Evolutionary conservation across 768 basidiomycete species (phyloP).

Genomic region (Mycena olivaceomarginata): DNA sequence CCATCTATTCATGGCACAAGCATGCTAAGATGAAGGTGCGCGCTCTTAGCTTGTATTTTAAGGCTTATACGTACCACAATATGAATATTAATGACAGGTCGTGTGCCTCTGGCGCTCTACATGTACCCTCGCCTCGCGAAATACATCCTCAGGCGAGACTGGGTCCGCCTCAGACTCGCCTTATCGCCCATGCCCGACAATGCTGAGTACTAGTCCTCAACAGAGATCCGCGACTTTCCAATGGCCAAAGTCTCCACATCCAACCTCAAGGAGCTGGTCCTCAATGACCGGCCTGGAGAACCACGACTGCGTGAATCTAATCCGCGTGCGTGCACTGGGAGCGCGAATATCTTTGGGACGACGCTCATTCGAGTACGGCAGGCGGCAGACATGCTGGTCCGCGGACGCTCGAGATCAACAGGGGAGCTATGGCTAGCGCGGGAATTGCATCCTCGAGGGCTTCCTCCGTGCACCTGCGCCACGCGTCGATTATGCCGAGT

Average conservation of each 20-base stretch:
- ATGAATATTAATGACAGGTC: conserved; percentile 65
- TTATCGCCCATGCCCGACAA: conserved; percentile 11
- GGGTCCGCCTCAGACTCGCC: conserved; percentile 61
- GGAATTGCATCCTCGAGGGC: conserved; percentile 67
- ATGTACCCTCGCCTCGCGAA: conserved; percentile 72
- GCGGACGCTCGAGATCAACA: conserved; percentile 82
- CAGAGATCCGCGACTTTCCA: conserved; percentile 87
- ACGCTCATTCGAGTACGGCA: conserved; percentile 73
- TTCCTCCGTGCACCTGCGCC: conserved; percentile 69
- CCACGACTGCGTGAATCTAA: conserved; percentile 69
- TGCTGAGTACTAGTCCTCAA: background rate
- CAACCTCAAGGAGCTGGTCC: conserved; percentile 61
- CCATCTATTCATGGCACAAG: conserved; percentile 68
- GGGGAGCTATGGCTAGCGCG: conserved; percentile 75
- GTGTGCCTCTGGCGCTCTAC: conserved; percentile 75
- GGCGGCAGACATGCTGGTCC: conserved; percentile 59
- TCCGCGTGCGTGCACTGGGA: conserved; percentile 79
- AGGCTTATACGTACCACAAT: background rate
- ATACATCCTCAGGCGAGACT: conserved; percentile 68
- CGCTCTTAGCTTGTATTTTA: background rate
- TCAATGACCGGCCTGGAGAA: conserved; percentile 70
- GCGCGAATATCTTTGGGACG: conserved; percentile 75
- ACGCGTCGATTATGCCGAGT: conserved; percentile 87
- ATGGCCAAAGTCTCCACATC: conserved; percentile 75
- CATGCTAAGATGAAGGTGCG: conserved; percentile 76